A percentile compares a stretch with the other conserved stretches of the same genome.
These are phyloP conservation scores for Tetrahymena borealis DNA, from an alignment of 73 alveolate genomes.

Conservation along the genomic window DNA sequence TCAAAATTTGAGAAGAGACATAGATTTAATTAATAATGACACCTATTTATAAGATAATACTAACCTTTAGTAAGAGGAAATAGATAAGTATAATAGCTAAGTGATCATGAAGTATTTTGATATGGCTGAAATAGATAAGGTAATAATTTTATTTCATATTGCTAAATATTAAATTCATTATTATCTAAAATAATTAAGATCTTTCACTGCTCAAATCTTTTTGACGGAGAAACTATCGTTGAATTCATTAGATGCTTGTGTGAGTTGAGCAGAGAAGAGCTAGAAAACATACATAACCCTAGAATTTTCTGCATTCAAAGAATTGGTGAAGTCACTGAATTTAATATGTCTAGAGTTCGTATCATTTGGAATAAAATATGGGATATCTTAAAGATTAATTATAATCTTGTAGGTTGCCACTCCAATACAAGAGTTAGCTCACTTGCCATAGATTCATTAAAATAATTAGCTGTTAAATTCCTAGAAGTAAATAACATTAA, in stretches of 20 bases:
- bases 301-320: constrained; percentile 72
- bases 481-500: constrained; percentile 10
- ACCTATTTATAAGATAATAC: not conserved
- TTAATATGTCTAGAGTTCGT: constrained; percentile 72
- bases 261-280: constrained; percentile 68
- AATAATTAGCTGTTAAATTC: constrained; percentile 72
- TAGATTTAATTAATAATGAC: not conserved
- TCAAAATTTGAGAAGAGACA: not conserved
- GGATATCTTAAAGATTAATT: constrained; percentile 75
- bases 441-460: constrained; percentile 71
- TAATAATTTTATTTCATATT: not conserved
- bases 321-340: constrained; percentile 84
- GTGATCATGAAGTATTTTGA: not conserved
- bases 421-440: constrained; percentile 51
- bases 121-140: not conserved
- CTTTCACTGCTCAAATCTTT: constrained; percentile 56
- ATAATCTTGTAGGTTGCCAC: constrained; percentile 70
- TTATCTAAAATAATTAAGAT: constrained; percentile 56
- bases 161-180: not conserved
- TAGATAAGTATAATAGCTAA: not conserved
- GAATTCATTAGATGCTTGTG: constrained; percentile 73
- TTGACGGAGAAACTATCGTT: constrained; percentile 65
- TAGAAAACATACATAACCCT: constrained; percentile 22
- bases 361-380: constrained; percentile 75
- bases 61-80: not conserved